These are phyloP conservation scores for Candida incommunis DNA, from an alignment of 805 yeast species.

Conservation along the genomic window DNA sequence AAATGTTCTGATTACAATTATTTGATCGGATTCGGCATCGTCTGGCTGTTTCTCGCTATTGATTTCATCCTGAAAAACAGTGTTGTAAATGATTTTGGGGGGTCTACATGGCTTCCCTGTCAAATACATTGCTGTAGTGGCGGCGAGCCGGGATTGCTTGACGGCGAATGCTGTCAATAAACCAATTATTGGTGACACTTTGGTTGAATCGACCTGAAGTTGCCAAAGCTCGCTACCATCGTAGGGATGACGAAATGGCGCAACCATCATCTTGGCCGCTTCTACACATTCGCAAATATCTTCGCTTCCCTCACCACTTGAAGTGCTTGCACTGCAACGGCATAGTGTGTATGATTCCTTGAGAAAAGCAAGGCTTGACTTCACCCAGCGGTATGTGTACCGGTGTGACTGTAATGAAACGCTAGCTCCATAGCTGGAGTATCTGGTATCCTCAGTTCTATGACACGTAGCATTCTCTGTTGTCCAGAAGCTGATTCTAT, in stretches of 20 bases:
- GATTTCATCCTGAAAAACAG: neutral
- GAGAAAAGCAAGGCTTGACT: conserved; percentile 6
- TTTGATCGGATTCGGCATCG: neutral
- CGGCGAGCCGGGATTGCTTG: conserved; percentile 4
- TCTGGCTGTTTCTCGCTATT: neutral
- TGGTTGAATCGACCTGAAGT: conserved; percentile 14
- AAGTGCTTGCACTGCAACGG: conserved; percentile 7
- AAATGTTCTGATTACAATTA: neutral
- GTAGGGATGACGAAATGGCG: conserved; percentile 12
- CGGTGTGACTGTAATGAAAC: conserved; percentile 3
- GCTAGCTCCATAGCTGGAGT: neutral
- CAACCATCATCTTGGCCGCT: conserved; percentile 10
- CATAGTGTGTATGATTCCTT: conserved; percentile 9
- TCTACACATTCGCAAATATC: conserved; percentile 1
- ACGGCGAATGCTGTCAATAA: conserved; percentile 15
- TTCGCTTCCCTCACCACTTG: too few species aligned
- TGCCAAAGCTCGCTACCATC: conserved; percentile 11
- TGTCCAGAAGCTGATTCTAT: conserved; percentile 9
- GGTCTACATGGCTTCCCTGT: neutral
- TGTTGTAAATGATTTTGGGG: neutral
- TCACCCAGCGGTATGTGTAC: conserved; percentile 6
- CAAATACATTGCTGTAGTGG: neutral
- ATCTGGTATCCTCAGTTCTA: neutral
- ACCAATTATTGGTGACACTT: conserved; percentile 12
- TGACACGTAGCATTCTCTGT: neutral